A percentile compares a stretch with the other conserved stretches of the same genome.
Conservation (phyloP, 371 early-diverging fungal genomes). For the Batrachochytrium dendrobatidis region DNA sequence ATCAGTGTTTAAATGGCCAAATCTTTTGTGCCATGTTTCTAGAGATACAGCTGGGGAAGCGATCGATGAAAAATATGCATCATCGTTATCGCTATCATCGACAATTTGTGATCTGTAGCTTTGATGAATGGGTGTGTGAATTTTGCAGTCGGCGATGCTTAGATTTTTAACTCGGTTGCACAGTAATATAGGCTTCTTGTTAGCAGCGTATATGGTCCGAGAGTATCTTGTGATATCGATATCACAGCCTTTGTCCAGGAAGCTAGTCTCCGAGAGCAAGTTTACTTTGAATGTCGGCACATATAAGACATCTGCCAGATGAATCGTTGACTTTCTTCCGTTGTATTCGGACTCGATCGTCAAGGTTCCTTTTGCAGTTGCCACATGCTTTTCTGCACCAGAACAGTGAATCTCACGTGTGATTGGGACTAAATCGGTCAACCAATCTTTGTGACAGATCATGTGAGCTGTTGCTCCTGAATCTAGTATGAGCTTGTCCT, state of each 20-base stretch:
- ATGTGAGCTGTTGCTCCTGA: not conserved
- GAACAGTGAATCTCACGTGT: not conserved
- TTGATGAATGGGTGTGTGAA: not conserved
- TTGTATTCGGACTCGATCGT: not conserved
- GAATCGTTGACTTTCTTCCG: not conserved
- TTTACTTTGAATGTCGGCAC: not conserved
- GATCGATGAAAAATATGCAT: not conserved
- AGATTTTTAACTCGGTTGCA: no score
- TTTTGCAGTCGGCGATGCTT: not conserved
- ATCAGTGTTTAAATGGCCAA: not conserved
- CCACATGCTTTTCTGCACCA: not conserved
- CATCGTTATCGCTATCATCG: not conserved
- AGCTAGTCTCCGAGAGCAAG: not conserved
- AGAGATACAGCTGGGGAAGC: not conserved
- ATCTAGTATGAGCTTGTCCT: not conserved
- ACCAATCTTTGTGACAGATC: not conserved
- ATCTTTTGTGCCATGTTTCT: not conserved
- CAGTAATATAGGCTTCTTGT: no score
- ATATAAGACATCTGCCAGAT: not conserved
- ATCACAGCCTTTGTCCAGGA: not conserved
- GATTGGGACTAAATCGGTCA: not conserved
- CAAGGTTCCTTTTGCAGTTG: not conserved
- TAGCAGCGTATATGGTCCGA: no score
- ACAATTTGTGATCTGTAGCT: not conserved
- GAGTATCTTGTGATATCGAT: not conserved